Evolutionary conservation across 2,329 filamentous ascomycete species (phyloP).

Genomic region (Calonectria ilicicola): DNA sequence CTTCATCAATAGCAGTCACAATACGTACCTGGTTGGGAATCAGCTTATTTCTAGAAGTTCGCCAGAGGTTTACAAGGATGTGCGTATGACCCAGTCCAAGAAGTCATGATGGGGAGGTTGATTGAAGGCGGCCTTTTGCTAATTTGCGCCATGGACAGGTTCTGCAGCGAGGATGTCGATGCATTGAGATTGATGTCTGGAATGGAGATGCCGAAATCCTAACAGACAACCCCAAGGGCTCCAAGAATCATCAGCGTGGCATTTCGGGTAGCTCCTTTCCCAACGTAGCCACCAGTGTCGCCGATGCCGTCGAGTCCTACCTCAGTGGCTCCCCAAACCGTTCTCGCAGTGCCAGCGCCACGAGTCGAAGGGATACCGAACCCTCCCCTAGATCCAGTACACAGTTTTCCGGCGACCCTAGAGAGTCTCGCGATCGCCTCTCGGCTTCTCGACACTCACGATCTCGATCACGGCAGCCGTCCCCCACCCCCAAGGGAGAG

Average conservation of each 20-base stretch:
- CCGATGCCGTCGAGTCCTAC: conserved; percentile 49
- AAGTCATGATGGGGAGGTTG: not conserved
- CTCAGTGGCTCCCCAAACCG: conserved; percentile 47
- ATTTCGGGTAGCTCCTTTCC: conserved; percentile 61
- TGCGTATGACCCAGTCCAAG: conserved; percentile 52
- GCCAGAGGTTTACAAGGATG: conserved; percentile 81
- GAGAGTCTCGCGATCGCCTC: conserved; percentile 50
- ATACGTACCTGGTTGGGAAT: conserved; percentile 90
- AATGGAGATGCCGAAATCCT: conserved; percentile 70
- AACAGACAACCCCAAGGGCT: conserved; percentile 51
- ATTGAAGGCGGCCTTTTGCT: not conserved
- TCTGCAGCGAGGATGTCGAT: conserved; percentile 82
- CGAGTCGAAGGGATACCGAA: conserved; percentile 48
- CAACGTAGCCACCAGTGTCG: conserved; percentile 57
- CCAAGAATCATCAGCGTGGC: conserved; percentile 59
- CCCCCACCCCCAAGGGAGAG: conserved; percentile 65
- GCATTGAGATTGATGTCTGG: conserved; percentile 96
- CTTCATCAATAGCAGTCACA: conserved; percentile 95
- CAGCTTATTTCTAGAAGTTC: conserved; percentile 84
- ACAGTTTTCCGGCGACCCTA: conserved; percentile 41
- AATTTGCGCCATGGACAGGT: conserved; percentile 59
- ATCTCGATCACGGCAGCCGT: conserved; percentile 36
- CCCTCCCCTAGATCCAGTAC: conserved; percentile 47
- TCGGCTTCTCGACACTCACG: conserved; percentile 44
- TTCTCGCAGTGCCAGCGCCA: conserved; percentile 55